These are phyloP conservation scores for Fusarium lateritium DNA, from an alignment of 2,329 filamentous ascomycete species.

Conservation along the genomic window DNA sequence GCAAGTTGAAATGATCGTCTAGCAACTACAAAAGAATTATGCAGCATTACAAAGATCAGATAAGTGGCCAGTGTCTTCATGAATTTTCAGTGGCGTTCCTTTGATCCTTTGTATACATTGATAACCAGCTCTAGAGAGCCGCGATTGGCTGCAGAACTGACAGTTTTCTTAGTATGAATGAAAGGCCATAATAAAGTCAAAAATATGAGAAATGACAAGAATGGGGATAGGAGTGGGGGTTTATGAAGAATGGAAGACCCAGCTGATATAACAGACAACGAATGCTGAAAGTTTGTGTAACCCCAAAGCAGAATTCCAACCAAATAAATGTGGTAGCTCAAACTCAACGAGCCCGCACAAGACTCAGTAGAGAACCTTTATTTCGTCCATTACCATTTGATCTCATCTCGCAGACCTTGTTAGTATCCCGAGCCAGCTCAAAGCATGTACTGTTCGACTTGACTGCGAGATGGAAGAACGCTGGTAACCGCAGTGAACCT, in stretches of 20 bases:
- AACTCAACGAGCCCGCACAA: background rate
- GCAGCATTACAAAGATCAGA: background rate
- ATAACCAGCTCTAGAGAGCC: background rate
- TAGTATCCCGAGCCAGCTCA: too few relatives aligned
- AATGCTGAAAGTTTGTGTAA: background rate
- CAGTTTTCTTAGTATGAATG: rapidly evolving
- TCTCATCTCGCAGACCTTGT: too few relatives aligned
- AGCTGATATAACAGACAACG: background rate
- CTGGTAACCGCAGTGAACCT: too few relatives aligned
- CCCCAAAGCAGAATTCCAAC: background rate
- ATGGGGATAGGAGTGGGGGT: background rate
- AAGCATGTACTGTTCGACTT: too few relatives aligned
- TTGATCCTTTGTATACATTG: background rate
- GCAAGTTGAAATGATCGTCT: background rate
- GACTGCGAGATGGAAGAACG: too few relatives aligned
- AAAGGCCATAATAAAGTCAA: background rate
- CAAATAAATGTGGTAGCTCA: background rate
- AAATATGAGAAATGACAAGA: conserved; percentile 11
- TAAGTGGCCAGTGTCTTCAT: background rate
- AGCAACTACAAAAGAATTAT: background rate
- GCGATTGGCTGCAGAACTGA: background rate
- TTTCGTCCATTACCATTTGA: too few relatives aligned
- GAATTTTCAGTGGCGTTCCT: background rate
- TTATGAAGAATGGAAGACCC: background rate
- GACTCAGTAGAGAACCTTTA: too few relatives aligned